Base-by-base conservation (phyloP, 2,329 filamentous ascomycete species). In the Trichoderma sp. region DNA sequence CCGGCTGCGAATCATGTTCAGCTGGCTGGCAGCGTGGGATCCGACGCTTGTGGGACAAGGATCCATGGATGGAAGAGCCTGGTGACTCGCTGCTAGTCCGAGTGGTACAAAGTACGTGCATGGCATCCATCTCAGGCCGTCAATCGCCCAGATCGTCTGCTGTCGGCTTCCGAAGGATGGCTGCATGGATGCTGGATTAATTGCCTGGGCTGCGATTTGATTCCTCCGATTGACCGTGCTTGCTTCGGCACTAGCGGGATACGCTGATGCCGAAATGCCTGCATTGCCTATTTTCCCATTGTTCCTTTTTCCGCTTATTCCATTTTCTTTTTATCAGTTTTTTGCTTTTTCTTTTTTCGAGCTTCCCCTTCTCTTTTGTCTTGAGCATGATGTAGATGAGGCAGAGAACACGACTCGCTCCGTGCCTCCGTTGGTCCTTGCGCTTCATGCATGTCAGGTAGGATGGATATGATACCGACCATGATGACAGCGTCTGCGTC, bases 111-210 rank as follows among this genome's bases (percentile, higher is more conserved):
- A 59, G n/a, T 34, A 39, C 65, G 32, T 68, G 65, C 65, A 68
- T 68, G 65, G 57, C 47, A 53, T 53, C 15, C 39, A 43, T 43
- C 47, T 53, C 47, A 53, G 12, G n/a, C 47, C 57, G 23, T 50
- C 43, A 20, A 50, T 50, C 43, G 43, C 43, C 55, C 57, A 59
- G 57, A 59, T 59, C 57, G 57, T 39, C 20, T 68, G 53, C 65
- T 61, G 65, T 61, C 23, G 34, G 65, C 53, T 23, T 59, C 65
- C 65, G 53, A 68, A 68, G 55, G 65, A 68, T 62, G 47, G 47
- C 47, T 53, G 47, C 47, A 53, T 23, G 11, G n/a, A 62, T 47
- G 65, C 65, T 59, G 57, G 57, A 59, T 34, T 20, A 20, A 59
- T 59, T 57, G 23, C 17, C 43, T 34, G 62, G 20, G 62, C 17